Evolutionary conservation across 148 eudicot species (phyloP).

Genomic region (Rhododendron molle): DNA sequence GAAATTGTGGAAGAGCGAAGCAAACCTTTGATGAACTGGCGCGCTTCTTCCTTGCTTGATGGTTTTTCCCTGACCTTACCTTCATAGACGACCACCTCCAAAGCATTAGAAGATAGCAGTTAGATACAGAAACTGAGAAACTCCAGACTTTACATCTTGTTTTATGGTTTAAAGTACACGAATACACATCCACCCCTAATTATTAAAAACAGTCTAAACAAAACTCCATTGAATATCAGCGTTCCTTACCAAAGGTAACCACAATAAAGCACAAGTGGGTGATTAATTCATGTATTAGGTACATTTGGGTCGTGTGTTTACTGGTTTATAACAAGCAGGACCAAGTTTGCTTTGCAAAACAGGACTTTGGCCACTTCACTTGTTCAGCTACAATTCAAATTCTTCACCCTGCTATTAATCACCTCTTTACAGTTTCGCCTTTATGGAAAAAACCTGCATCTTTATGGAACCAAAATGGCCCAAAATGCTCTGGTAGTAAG

Average conservation of each 20-base stretch:
- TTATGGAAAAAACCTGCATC: background rate
- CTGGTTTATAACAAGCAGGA: background rate
- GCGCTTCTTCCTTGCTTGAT: conserved; percentile 75
- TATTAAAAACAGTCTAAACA: background rate
- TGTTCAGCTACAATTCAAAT: background rate
- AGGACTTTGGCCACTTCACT: background rate
- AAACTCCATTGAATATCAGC: background rate
- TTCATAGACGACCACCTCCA: conserved; percentile 93
- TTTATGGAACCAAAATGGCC: background rate
- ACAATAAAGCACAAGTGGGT: background rate
- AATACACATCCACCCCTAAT: background rate
- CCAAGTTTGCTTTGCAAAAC: background rate
- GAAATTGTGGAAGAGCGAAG: background rate
- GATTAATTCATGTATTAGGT: background rate
- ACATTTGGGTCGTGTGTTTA: background rate
- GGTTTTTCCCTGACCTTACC: conserved; percentile 87
- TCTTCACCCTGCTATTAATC: background rate
- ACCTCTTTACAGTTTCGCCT: background rate
- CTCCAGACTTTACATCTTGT: background rate
- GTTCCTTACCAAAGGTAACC: background rate
- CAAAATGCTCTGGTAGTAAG: background rate
- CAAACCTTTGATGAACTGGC: conserved; percentile 69
- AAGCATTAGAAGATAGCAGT: conserved; percentile 21
- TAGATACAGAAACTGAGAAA: conserved; percentile 4
- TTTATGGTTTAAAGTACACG: background rate